Evolutionary conservation across 2,329 filamentous ascomycete species (phyloP).

Genomic region (Paecilomyces variotii): DNA sequence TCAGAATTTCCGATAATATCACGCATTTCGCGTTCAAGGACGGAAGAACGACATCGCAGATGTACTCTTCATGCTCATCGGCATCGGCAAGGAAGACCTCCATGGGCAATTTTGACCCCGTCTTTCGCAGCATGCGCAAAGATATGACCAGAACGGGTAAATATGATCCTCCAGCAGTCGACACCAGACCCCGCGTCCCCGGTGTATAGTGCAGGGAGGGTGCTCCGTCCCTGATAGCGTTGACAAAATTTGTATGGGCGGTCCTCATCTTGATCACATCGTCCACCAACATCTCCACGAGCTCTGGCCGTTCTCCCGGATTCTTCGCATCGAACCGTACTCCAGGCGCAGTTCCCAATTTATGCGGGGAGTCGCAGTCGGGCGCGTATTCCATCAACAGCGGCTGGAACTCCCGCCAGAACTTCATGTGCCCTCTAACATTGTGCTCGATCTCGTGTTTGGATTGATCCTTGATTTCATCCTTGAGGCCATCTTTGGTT

Average conservation of each 20-base stretch:
- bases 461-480: background rate
- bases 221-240: constrained; percentile 16
- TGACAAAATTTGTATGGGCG: constrained; percentile 27
- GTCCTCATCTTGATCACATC: constrained; percentile 25
- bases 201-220: constrained; percentile 26
- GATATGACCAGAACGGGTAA: constrained; percentile 38
- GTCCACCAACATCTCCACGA: constrained; percentile 18
- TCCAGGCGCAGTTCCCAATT: constrained; percentile 17
- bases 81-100: constrained; percentile 38
- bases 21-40: constrained; percentile 36
- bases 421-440: constrained; percentile 16
- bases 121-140: constrained; percentile 38
- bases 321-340: constrained; percentile 20
- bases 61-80: constrained; percentile 34
- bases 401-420: constrained; percentile 27
- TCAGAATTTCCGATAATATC: constrained; percentile 37
- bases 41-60: constrained; percentile 38
- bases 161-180: constrained; percentile 37
- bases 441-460: constrained; percentile 2
- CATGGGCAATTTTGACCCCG: constrained; percentile 36
- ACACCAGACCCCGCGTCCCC: constrained; percentile 37
- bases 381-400: constrained; percentile 25
- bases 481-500: background rate
- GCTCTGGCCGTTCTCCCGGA: constrained; percentile 21
- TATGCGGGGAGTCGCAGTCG: constrained; percentile 19